A percentile compares a stretch with the other conserved stretches of the same genome.
Evolutionary conservation across 1,284 basidiomycete species (phyloP).

Genomic region (Agroathelia rolfsii): DNA sequence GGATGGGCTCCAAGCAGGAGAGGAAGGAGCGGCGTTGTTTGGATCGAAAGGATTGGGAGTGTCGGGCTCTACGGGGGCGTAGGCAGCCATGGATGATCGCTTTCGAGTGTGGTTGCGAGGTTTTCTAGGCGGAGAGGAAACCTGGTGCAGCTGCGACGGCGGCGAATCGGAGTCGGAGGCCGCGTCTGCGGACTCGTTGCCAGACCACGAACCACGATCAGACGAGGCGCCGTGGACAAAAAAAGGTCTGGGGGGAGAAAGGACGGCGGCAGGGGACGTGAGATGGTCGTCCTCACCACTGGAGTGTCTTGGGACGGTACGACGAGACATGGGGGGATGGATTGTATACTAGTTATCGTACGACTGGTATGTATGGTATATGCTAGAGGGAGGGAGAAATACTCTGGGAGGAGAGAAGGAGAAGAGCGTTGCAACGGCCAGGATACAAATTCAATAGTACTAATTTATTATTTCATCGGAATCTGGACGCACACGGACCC

Average conservation of each 20-base stretch:
- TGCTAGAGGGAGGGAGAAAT: slow-evolving; percentile 8
- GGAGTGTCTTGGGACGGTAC: slow-evolving; percentile 15
- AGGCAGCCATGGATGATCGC: slow-evolving; percentile 5
- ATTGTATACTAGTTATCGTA: too few relatives aligned
- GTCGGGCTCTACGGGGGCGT: slow-evolving; percentile 13
- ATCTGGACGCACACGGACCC: too few relatives aligned
- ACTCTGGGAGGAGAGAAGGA: neutral
- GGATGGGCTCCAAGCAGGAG: slow-evolving; percentile 9
- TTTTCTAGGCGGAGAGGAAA: too few relatives aligned
- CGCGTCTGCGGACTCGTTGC: slow-evolving; percentile 13
- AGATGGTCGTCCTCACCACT: slow-evolving; percentile 21
- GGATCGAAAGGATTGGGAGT: too few relatives aligned
- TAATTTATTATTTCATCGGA: too few relatives aligned
- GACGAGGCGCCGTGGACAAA: slow-evolving; percentile 13
- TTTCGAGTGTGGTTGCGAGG: slow-evolving; percentile 7
- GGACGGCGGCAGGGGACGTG: slow-evolving; percentile 6
- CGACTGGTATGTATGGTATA: too few relatives aligned
- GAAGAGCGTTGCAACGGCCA: too few relatives aligned
- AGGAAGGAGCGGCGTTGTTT: slow-evolving; percentile 21
- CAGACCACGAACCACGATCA: slow-evolving; percentile 11
- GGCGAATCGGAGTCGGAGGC: slow-evolving; percentile 19
- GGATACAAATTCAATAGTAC: too few relatives aligned
- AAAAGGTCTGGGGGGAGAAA: slow-evolving; percentile 18
- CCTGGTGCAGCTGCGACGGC: too few relatives aligned
- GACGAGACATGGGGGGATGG: too few relatives aligned